phyloP scores from a whole-genome alignment of 169 alveolate species.

The Eimeria necatrix region DNA sequence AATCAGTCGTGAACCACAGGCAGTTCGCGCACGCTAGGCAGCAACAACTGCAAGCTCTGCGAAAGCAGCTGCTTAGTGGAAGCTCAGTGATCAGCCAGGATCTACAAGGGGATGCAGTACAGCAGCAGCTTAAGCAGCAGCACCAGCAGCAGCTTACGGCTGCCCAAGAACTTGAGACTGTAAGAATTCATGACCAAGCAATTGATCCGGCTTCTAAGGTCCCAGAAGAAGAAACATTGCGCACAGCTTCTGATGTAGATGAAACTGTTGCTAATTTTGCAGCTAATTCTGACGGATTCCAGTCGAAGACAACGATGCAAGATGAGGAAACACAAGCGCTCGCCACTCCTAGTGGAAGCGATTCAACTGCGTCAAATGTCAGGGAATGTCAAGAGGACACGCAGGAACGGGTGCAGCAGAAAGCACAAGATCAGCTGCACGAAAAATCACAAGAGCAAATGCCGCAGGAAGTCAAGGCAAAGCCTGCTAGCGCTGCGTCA shows the following conservation, averaged over 20 bases:
- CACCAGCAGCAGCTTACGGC: background rate
- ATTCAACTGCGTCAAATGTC: background rate
- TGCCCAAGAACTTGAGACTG: background rate
- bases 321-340: background rate
- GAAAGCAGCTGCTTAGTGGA: constrained; percentile 31
- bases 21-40: constrained; percentile 40
- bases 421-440: background rate
- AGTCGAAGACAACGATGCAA: background rate
- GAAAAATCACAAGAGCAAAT: background rate
- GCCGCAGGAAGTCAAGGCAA: background rate
- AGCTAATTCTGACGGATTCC: background rate
- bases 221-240: background rate
- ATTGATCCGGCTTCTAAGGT: background rate
- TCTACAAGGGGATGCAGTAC: background rate
- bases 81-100: constrained; percentile 15
- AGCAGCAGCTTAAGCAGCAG: constrained; percentile 36
- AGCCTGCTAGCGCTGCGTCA: constrained; percentile 25
- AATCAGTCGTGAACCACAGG: constrained; percentile 15
- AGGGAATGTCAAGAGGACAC: background rate
- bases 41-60: constrained; percentile 41
- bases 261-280: background rate
- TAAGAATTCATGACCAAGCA: background rate
- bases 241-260: background rate
- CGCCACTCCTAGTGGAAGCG: background rate
- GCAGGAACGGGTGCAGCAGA: background rate